Evolutionary conservation across 768 basidiomycete genomes (phyloP), one percentile per base, ranked within the genome.

Genomic region (Mycena latifolia): DNA sequence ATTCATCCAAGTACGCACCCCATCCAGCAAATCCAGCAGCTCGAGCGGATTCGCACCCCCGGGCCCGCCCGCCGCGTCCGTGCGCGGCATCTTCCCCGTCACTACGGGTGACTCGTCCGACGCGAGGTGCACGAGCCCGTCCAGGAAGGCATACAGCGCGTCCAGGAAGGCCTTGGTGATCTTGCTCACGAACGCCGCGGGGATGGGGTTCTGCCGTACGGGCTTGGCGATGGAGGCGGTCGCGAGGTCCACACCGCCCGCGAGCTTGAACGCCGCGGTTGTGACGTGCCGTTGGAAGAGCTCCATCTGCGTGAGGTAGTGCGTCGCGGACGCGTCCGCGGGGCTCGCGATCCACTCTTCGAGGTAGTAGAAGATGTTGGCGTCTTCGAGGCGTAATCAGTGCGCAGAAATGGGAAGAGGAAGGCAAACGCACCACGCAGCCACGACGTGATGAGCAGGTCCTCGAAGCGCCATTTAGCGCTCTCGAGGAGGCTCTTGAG

Each of bases 151-250:
- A 74, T 96, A 95, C 31, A 96, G 72, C 0, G 89, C 85, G 73
- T 98, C 96, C 71, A 96, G 75, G 79, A 97, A 98, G 2, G 94
- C 88, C 73, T 89, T 92, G 12, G 88, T 90, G 66, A 97, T 90
- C 81, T 92, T 95, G 15, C 82, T 71, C 29, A 89, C 80, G 66
- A 93, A 93, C 4, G 88, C 86, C 31, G 82, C 78, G 5, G 91
- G 82, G 27, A 96, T 80, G 5, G 82, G 76, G 66, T 87, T 84
- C 72, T 93, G 91, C 69, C 88, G 89, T 41, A 81, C 78, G 22
- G 82, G 80, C 70, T 85, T 86, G 46, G 83, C 81, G 47, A 84
- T 76, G 5, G 85, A 80, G 14, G 72, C 77, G 20, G 75, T 77
- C 8, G 84, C 77, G 6, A 86, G 75, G 56, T 93, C 92, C 10